Evolutionary conservation across 2,329 filamentous ascomycete genomes (phyloP).

Genomic region (Talaromyces verruculosus): DNA sequence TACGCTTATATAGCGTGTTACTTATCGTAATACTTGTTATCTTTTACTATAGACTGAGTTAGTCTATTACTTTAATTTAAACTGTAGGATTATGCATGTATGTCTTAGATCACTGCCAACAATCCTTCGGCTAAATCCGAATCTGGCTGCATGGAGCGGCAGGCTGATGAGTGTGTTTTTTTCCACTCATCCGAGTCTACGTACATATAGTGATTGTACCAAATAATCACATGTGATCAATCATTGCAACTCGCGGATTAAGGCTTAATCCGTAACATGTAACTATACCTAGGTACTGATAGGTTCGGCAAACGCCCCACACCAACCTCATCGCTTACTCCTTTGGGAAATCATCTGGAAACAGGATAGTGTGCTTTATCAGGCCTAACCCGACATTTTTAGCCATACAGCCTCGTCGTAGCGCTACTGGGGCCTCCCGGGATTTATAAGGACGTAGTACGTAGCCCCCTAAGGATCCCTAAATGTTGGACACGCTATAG

Average conservation of each 20-base stretch:
- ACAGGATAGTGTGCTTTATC: neutral
- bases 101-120: neutral
- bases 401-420: neutral
- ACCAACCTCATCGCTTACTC: neutral
- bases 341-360: neutral
- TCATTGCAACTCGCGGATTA: neutral
- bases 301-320: neutral
- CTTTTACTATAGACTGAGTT: neutral
- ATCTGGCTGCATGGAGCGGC: neutral
- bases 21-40: neutral
- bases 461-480: neutral
- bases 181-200: neutral
- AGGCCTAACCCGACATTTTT: neutral
- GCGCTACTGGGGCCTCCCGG: neutral
- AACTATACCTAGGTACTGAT: neutral
- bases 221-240: neutral
- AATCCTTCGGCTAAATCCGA: neutral
- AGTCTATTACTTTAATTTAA: neutral
- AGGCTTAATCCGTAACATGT: neutral
- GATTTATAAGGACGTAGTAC: neutral
- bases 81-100: neutral
- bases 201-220: neutral
- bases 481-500: neutral
- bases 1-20: neutral
- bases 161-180: neutral